Conservation (phyloP, 805 yeast species). For the Suhomyces tanzawaensis region DNA sequence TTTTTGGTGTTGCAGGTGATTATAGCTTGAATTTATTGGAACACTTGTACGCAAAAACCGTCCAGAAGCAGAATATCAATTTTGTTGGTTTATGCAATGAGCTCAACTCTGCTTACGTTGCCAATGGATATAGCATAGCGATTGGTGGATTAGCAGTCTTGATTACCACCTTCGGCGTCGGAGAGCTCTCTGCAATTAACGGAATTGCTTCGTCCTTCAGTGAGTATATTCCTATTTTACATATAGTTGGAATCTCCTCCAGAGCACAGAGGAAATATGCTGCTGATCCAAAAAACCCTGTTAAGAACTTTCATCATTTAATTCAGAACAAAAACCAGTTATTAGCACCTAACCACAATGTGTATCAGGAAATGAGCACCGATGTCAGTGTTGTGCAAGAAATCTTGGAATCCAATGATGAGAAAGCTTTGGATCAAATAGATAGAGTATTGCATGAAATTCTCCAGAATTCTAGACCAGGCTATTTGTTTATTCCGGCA, state of each 20-base stretch:
- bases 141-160: constrained; percentile 59
- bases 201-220: constrained; percentile 83
- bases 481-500: constrained; percentile 74
- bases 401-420: constrained; percentile 31
- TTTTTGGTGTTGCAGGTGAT: constrained; percentile 82
- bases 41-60: constrained; percentile 49
- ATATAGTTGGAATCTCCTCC: constrained; percentile 71
- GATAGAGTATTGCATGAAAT: constrained; percentile 64
- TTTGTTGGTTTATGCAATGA: constrained; percentile 91
- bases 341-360: constrained; percentile 58
- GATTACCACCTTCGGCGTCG: constrained; percentile 82
- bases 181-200: constrained; percentile 81
- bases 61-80: constrained; percentile 42
- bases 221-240: constrained; percentile 75
- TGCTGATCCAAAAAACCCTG: constrained; percentile 6
- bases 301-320: constrained; percentile 53
- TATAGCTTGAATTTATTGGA: constrained; percentile 69
- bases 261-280: constrained; percentile 24
- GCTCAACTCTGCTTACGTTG: constrained; percentile 84
- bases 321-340: constrained; percentile 51
- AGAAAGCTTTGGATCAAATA: constrained; percentile 43
- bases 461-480: constrained; percentile 66
- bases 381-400: constrained; percentile 49
- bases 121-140: constrained; percentile 82
- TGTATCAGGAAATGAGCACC: constrained; percentile 64